Percentiles rank a stretch among this genome's conserved stretches.
These are phyloP conservation scores for Naganishia vishniacii DNA, from an alignment of 768 basidiomycete genomes.

Conservation along the genomic window DNA sequence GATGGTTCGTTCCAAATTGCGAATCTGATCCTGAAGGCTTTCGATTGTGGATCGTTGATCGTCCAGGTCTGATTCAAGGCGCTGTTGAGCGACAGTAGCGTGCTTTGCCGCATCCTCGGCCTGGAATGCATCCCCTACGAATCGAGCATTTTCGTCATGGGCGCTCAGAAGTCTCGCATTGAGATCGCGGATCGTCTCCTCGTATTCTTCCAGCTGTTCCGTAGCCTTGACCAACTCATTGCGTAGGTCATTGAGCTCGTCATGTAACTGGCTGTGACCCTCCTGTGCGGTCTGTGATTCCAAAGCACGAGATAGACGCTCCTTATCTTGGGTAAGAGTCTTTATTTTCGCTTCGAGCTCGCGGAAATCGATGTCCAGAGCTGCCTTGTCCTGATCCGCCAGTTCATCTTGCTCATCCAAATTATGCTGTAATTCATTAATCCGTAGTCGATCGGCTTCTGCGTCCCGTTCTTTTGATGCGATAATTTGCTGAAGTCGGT, in stretches of 20 bases:
- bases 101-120: slow-evolving; percentile 7
- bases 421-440: neutral
- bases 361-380: slow-evolving; percentile 1
- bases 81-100: neutral
- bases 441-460: neutral
- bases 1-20: neutral
- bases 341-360: slow-evolving; percentile 8
- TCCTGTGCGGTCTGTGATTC: neutral
- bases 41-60: neutral
- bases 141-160: slow-evolving; percentile 8
- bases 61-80: neutral
- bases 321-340: neutral
- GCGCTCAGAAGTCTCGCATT: slow-evolving; percentile 6
- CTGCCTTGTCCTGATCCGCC: neutral
- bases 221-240: neutral
- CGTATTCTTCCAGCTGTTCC: slow-evolving; percentile 13
- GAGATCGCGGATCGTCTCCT: slow-evolving; percentile 6
- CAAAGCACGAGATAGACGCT: neutral
- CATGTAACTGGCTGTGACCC: neutral
- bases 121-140: slow-evolving; percentile 15
- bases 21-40: neutral
- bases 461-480: neutral
- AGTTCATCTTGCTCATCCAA: neutral
- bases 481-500: neutral
- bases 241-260: slow-evolving; percentile 8